Percentiles rank a stretch among this genome's conserved stretches.
phyloP scores from a whole-genome alignment of 1,139 yeast genomes.

The Zygosaccharomyces pseudobailii region DNA sequence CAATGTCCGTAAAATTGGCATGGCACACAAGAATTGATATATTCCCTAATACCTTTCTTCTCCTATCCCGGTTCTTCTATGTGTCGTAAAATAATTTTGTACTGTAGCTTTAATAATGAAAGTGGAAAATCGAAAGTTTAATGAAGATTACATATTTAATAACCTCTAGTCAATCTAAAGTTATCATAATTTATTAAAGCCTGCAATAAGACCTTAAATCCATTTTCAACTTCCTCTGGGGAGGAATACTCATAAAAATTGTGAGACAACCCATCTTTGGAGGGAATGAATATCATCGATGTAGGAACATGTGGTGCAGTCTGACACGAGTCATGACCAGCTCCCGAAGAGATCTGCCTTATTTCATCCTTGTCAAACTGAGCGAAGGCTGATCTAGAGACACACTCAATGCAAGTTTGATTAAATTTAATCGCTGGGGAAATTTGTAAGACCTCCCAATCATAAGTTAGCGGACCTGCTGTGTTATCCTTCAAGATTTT shows the following conservation, averaged over 20 bases:
- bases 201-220: conserved; percentile 53
- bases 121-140: background rate
- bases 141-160: conserved; percentile 1
- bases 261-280: conserved; percentile 65
- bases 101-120: background rate
- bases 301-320: conserved; percentile 57
- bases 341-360: conserved; percentile 56
- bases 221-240: conserved; percentile 58
- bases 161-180: conserved; percentile 15
- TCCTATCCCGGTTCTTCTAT: background rate
- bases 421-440: conserved; percentile 54
- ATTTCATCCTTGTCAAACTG: conserved; percentile 43
- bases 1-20: conserved; percentile 16
- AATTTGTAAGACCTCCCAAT: conserved; percentile 23
- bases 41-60: background rate
- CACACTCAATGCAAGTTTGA: conserved; percentile 45
- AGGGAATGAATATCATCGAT: conserved; percentile 70
- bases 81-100: background rate
- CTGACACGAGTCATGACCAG: conserved; percentile 69
- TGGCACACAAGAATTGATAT: conserved; percentile 14
- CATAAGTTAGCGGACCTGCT: conserved; percentile 28
- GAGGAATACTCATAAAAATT: conserved; percentile 61
- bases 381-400: conserved; percentile 48
- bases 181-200: conserved; percentile 55
- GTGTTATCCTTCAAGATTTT: conserved; percentile 37